These are phyloP conservation scores for Aspergillus fumigatiaffinis DNA, from an alignment of 2,329 filamentous ascomycete species.

Conservation along the genomic window DNA sequence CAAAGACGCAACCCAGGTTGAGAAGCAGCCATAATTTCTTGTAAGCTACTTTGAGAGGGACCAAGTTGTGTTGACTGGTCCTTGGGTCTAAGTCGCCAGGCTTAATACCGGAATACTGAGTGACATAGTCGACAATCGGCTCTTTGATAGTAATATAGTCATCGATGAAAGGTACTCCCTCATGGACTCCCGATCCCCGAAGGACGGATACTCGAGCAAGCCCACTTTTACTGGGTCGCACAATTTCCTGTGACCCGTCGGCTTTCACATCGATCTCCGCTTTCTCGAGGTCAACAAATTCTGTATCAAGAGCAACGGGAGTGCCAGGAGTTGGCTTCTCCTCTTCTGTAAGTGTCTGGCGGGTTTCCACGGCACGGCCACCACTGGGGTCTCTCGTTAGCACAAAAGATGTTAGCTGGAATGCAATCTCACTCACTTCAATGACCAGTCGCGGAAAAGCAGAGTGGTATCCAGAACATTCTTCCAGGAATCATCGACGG, in stretches of 20 bases:
- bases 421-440: slow-evolving; percentile 37
- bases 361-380: slow-evolving; percentile 36
- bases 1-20: slow-evolving; percentile 88
- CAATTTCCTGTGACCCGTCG: slow-evolving; percentile 86
- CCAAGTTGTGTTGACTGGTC: slow-evolving; percentile 74
- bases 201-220: slow-evolving; percentile 91
- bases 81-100: slow-evolving; percentile 77
- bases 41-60: slow-evolving; percentile 86
- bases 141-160: slow-evolving; percentile 94
- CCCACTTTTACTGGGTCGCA: slow-evolving; percentile 83
- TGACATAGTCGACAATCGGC: slow-evolving; percentile 90
- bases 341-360: slow-evolving; percentile 37
- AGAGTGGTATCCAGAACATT: slow-evolving; percentile 76
- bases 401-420: background rate
- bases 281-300: slow-evolving; percentile 89
- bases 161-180: slow-evolving; percentile 88
- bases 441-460: slow-evolving; percentile 69
- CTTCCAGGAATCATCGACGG: slow-evolving; percentile 83
- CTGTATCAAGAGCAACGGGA: slow-evolving; percentile 86
- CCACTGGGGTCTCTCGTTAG: slow-evolving; percentile 22
- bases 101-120: slow-evolving; percentile 87
- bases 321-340: slow-evolving; percentile 69
- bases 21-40: slow-evolving; percentile 97
- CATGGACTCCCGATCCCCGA: slow-evolving; percentile 69
- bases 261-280: slow-evolving; percentile 96